These are phyloP conservation scores for Phallus indusiatus DNA, from an alignment of 768 basidiomycete genomes.

Conservation along the genomic window DNA sequence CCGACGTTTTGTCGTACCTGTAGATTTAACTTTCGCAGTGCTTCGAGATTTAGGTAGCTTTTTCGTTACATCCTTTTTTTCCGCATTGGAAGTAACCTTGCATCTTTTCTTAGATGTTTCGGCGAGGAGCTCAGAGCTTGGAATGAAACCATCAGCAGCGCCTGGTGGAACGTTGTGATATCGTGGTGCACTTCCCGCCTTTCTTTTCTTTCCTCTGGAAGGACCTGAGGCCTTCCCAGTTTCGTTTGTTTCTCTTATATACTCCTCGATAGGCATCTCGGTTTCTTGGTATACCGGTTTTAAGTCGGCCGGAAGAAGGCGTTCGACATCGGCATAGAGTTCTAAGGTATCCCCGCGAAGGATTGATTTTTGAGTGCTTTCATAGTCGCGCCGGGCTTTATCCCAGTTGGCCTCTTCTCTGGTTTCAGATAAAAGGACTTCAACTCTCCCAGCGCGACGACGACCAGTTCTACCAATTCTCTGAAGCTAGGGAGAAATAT, in stretches of 20 bases:
- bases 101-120: slow-evolving; percentile 35
- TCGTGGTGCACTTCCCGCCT: slow-evolving; percentile 52
- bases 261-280: slow-evolving; percentile 72
- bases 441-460: slow-evolving; percentile 81
- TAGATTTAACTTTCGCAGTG: slow-evolving; percentile 15
- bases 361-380: slow-evolving; percentile 83
- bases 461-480: slow-evolving; percentile 93
- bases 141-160: slow-evolving; percentile 65
- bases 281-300: slow-evolving; percentile 74
- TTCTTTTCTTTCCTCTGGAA: slow-evolving; percentile 44
- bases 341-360: slow-evolving; percentile 79
- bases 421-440: slow-evolving; percentile 81
- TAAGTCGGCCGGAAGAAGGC: slow-evolving; percentile 69
- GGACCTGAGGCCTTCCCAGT: slow-evolving; percentile 22
- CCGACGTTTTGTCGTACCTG: slow-evolving; percentile 16
- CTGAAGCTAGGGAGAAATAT: slow-evolving; percentile 57
- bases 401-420: slow-evolving; percentile 89
- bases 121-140: slow-evolving; percentile 50
- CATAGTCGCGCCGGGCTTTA: slow-evolving; percentile 77
- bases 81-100: slow-evolving; percentile 20
- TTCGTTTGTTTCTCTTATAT: slow-evolving; percentile 38
- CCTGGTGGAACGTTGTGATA: slow-evolving; percentile 63
- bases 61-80: slow-evolving; percentile 24
- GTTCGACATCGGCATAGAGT: slow-evolving; percentile 85
- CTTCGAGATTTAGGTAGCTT: slow-evolving; percentile 30